Percentiles rank a stretch among this genome's conserved stretches.
phyloP scores from a whole-genome alignment of 1,284 basidiomycete species.

The Cryptococcus jaspeensis region DNA sequence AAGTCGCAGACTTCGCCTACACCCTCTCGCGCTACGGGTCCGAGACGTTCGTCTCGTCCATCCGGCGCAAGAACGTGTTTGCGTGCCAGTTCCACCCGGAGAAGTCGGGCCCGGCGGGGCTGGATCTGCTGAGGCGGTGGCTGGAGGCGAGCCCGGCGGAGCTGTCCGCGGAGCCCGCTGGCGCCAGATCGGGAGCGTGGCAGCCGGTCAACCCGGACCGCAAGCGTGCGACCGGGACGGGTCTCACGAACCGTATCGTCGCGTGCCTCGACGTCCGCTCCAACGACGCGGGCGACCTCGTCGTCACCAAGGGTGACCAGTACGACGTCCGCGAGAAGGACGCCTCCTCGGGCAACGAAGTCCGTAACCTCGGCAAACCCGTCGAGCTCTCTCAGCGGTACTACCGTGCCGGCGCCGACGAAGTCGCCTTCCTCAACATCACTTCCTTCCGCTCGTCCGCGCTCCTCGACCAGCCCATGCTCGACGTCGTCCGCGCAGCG shows the following conservation, averaged over 20 bases:
- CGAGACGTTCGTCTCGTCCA: slow-evolving; percentile 85
- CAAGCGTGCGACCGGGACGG: slow-evolving; percentile 56
- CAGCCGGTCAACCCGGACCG: slow-evolving; percentile 16
- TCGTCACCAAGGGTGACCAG: slow-evolving; percentile 99
- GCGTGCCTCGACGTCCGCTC: slow-evolving; percentile 97
- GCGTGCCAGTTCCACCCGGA: slow-evolving; percentile 98
- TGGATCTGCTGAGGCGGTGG: slow-evolving; percentile 81
- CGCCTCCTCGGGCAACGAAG: slow-evolving; percentile 62
- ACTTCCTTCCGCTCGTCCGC: slow-evolving; percentile 98
- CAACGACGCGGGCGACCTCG: slow-evolving; percentile 94
- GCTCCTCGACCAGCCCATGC: slow-evolving; percentile 95
- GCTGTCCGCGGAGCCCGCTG: slow-evolving; percentile 26
- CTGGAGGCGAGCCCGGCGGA: slow-evolving; percentile 57
- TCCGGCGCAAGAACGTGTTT: slow-evolving; percentile 84
- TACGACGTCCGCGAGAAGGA: slow-evolving; percentile 92
- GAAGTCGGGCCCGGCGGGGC: slow-evolving; percentile 90
- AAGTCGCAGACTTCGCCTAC: slow-evolving; percentile 66
- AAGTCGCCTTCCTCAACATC: slow-evolving; percentile 97
- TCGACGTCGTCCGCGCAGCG: slow-evolving; percentile 86
- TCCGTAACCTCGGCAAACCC: slow-evolving; percentile 97
- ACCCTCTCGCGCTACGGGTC: slow-evolving; percentile 89
- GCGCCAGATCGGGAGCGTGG: slow-evolving; percentile 12
- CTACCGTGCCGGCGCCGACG: slow-evolving; percentile 88
- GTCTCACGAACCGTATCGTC: slow-evolving; percentile 89
- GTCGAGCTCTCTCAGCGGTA: slow-evolving; percentile 87